Conservation (phyloP, 192 early-diverging fungal genomes). For the Coemansia sp. region DNA sequence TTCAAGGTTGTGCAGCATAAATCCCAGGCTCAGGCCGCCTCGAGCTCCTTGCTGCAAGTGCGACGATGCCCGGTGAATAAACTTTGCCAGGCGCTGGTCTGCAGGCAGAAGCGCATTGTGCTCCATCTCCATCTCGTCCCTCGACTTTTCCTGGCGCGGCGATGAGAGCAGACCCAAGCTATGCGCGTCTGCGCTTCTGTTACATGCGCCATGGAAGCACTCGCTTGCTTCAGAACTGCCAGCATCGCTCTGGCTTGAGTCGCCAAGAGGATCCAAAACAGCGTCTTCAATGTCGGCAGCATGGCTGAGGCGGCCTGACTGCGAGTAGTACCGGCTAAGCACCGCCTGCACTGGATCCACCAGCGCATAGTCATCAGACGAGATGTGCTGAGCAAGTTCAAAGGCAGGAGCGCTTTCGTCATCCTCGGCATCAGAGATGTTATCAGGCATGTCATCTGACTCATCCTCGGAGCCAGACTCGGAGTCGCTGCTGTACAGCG, state of each 20-base stretch:
- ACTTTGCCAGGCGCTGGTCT: slow-evolving; percentile 53
- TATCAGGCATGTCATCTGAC: slow-evolving; percentile 10
- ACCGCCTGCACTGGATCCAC: slow-evolving; percentile 41
- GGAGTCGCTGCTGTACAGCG: not conserved
- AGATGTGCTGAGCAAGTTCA: not conserved
- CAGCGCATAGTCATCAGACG: slow-evolving; percentile 14
- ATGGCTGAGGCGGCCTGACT: slow-evolving; percentile 20
- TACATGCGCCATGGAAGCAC: not conserved
- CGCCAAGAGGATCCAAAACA: not conserved
- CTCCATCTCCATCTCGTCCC: slow-evolving; percentile 43
- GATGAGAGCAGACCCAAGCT: not conserved
- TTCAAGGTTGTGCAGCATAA: slow-evolving; percentile 51
- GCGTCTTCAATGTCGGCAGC: slow-evolving; percentile 46
- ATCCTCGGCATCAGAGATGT: not conserved
- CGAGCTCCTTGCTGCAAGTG: slow-evolving; percentile 52
- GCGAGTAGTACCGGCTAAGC: slow-evolving; percentile 44
- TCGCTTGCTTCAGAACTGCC: no score
- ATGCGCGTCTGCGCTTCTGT: not conserved
- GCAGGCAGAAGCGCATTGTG: slow-evolving; percentile 36
- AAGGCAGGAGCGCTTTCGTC: not conserved
- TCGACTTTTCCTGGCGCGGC: slow-evolving; percentile 8
- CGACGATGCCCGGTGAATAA: slow-evolving; percentile 46
- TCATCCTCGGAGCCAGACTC: slow-evolving; percentile 21
- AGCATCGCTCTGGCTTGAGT: not conserved
- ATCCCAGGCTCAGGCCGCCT: slow-evolving; percentile 40